Evolutionary conservation across 805 yeast genomes (phyloP), one percentile per base, ranked within the genome.

Genomic region (Wickerhamiella galacta): DNA sequence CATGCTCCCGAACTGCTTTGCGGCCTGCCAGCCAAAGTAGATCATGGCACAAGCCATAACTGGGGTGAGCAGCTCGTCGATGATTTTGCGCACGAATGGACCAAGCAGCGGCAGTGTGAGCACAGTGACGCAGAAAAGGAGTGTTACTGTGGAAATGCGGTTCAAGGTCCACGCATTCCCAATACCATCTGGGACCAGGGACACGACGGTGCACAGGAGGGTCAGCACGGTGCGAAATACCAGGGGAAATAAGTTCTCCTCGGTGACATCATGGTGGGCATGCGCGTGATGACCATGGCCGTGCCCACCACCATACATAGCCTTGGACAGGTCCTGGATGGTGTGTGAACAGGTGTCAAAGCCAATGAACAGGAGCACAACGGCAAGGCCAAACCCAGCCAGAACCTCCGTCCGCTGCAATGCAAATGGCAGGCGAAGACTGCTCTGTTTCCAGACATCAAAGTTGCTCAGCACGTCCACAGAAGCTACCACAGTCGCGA

Each of bases 361-460:
- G 0, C 96, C 95, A 39, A 87, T 92, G 68, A 85, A 87, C 16
- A 85, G 61, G 39, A 87, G 64, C 1, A 93, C 75, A 1, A 87
- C 75, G 11, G 90, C 72, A 27, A 83, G 60, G 0, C 92, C 93
- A 58, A 85, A 85, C 2, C 93, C 92, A 28, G 78, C 72, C 12
- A 87, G 57, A 0, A 87, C 92, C 48, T 87, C 95, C 11, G 80
- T 64, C 37, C 98, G 63, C n/a, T 92, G 93, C 17, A 87, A 59
- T 0, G 96, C 98, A 60, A 87, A 87, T 1, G 98, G 98, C 42
- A 72, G 78, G 10, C 74, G 72, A 20, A 90, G 61, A 1, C 93
- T 78, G 5, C 85, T 69, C 36, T 68, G 70, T 41, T 69, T 72
- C 95, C 96, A 90, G 4, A 78, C 92, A 41, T 81, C 92, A 54